Evolutionary conservation across 2,329 filamentous ascomycete genomes (phyloP), one percentile per base, ranked within the genome.

Genomic region (Talaromyces albobiverticillius): DNA sequence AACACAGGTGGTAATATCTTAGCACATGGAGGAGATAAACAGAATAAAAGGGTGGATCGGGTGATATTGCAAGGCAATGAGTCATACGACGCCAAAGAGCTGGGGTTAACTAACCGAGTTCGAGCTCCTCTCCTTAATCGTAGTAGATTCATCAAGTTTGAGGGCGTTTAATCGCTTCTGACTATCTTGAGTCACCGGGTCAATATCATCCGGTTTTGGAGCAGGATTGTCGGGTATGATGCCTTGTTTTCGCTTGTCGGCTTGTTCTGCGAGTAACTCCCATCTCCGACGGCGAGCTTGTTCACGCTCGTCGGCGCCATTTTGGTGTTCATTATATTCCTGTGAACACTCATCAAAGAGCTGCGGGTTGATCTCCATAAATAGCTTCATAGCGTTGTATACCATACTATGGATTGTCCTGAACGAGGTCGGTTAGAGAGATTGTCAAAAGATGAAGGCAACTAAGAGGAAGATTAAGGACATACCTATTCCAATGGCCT

Each of bases 391-490:
- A 54, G 94, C 94, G 67, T 97, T 99, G 73, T 97, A 97, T 10
- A 99, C 94, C 93, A 99, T 97, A 70, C 94, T 94, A 68, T 99
- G 94, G 62, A 99, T 99, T 7, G 94, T 99, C 66, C 94, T 97
- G 49, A 7, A 47, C 79, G 73, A 52, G 55, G 53, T 26, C 16
- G 31, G 23, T 45, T 47, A 42, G 10, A 20, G 11, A n/a, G 11
- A 22, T 5, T 4, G 5, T 40, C 18, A 38, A n/a, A 26, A 10
- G 50, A n/a, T 13, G 46, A 67, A 83, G 3, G 23, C 5, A 10
- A 18, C 10, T 11, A 16, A n/a, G 11, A 23, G 43, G 4, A 9
- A n/a, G 11, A 18, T 26, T 9, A 32, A 32, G 43, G 43, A 45
- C 23, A 67, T 81, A 96, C 93, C 93, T 84, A 70, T 99, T 99